These are phyloP conservation scores for Nakaseomyces uthaithaninus DNA, from an alignment of 1,139 yeast species.

Conservation along the genomic window DNA sequence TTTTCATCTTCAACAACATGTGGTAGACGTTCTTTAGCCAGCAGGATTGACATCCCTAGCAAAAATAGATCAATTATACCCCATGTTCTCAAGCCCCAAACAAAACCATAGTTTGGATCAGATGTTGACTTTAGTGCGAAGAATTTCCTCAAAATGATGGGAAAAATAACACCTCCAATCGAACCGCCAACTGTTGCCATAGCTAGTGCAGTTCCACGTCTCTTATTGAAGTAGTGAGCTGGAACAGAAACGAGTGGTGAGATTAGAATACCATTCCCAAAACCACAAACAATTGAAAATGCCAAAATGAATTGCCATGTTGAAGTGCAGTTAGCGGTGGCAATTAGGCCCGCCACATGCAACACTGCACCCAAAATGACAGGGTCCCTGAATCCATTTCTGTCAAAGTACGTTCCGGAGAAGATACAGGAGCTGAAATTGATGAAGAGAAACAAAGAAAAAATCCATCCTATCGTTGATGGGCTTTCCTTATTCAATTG, in stretches of 20 bases:
- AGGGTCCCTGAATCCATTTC: conserved; percentile 46
- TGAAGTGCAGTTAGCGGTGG: conserved; percentile 45
- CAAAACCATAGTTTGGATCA: conserved; percentile 40
- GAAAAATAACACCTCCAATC: conserved; percentile 57
- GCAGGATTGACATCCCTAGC: conserved; percentile 33
- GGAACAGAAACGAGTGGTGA: conserved; percentile 53
- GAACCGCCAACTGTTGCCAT: conserved; percentile 63
- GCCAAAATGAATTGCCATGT: conserved; percentile 54
- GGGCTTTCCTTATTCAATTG: conserved; percentile 42
- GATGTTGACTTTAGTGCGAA: conserved; percentile 28
- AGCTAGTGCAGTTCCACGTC: conserved; percentile 54
- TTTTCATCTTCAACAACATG: conserved; percentile 15
- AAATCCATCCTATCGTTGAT: conserved; percentile 58
- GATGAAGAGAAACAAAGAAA: conserved; percentile 51
- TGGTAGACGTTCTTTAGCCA: conserved; percentile 38
- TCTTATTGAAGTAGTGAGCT: conserved; percentile 53
- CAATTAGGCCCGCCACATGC: conserved; percentile 45
- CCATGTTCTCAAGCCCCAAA: conserved; percentile 50
- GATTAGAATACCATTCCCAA: conserved; percentile 52
- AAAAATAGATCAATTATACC: conserved; percentile 44
- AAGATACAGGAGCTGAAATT: conserved; percentile 49
- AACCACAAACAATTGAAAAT: conserved; percentile 48
- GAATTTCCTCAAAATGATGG: conserved; percentile 48
- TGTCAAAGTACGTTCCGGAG: conserved; percentile 56
- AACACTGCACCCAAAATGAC: conserved; percentile 41